phyloP scores from a whole-genome alignment of 805 yeast species.

The Maudiozyma serrabonitensis region DNA sequence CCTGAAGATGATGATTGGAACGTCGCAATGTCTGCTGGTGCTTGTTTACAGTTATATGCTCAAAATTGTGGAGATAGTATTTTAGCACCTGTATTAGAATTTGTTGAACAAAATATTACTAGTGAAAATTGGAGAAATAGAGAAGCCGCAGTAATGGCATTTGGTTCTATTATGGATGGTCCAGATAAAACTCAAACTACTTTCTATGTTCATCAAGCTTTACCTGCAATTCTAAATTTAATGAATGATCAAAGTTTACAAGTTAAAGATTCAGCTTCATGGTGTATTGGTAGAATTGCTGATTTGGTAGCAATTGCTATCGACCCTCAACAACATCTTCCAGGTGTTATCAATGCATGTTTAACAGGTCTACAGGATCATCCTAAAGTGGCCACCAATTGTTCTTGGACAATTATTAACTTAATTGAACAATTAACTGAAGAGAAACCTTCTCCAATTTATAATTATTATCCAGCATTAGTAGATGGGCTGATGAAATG shows the following conservation, averaged over 20 bases:
- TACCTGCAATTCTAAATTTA: slow-evolving; percentile 64
- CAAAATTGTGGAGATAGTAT: slow-evolving; percentile 81
- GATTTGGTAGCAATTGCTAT: slow-evolving; percentile 75
- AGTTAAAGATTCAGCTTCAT: slow-evolving; percentile 93
- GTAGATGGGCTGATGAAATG: slow-evolving; percentile 63
- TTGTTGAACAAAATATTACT: slow-evolving; percentile 66
- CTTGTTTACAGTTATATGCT: slow-evolving; percentile 89
- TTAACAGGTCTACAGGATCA: slow-evolving; percentile 78
- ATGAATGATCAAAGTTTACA: slow-evolving; percentile 70
- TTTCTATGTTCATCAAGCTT: slow-evolving; percentile 66
- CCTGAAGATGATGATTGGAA: slow-evolving; percentile 97
- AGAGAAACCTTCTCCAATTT: slow-evolving; percentile 48
- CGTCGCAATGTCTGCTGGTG: slow-evolving; percentile 97
- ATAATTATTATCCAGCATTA: slow-evolving; percentile 60
- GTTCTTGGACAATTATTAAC: slow-evolving; percentile 95
- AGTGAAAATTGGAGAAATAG: slow-evolving; percentile 69
- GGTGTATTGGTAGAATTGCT: slow-evolving; percentile 96
- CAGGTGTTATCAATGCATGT: slow-evolving; percentile 64
- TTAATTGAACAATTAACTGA: slow-evolving; percentile 68
- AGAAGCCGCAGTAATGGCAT: slow-evolving; percentile 99
- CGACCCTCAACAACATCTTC: slow-evolving; percentile 53
- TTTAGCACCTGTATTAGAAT: slow-evolving; percentile 72
- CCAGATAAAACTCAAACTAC: slow-evolving; percentile 69
- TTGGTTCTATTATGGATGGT: slow-evolving; percentile 93
- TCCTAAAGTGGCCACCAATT: slow-evolving; percentile 89